phyloP scores from a whole-genome alignment of 228 moss, liverwort and hornwort genomes.

The Sphagnum fallax region DNA sequence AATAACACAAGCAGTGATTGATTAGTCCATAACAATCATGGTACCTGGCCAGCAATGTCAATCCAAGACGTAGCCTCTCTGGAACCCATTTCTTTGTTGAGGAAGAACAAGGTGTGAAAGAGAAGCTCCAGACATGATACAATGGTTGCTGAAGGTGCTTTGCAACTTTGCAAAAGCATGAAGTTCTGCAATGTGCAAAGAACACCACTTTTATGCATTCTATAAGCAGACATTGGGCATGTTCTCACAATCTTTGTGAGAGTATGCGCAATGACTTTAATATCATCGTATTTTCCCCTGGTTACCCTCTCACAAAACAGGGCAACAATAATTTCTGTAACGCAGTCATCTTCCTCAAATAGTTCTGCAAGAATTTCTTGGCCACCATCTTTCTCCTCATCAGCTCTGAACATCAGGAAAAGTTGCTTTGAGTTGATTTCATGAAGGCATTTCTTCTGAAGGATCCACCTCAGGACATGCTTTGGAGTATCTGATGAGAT shows the following conservation, averaged over 20 bases:
- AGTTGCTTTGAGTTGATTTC: constrained; percentile 43
- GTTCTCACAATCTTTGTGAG: constrained; percentile 39
- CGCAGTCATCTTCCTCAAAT: constrained; percentile 36
- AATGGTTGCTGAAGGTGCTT: constrained; percentile 27
- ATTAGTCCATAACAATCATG: no score
- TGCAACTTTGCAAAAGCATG: constrained; percentile 37
- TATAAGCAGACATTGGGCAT: constrained; percentile 29
- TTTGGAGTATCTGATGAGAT: constrained; percentile 36
- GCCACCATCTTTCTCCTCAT: constrained; percentile 1
- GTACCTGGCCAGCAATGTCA: constrained; percentile 61
- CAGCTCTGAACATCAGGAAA: constrained; percentile 31
- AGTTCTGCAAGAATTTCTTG: constrained; percentile 34
- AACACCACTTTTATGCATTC: constrained; percentile 35
- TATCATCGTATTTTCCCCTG: constrained; percentile 40
- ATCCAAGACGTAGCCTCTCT: constrained; percentile 54
- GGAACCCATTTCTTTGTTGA: constrained; percentile 26
- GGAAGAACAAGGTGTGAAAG: constrained; percentile 40
- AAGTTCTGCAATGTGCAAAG: constrained; percentile 50
- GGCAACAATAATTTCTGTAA: constrained; percentile 34
- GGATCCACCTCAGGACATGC: constrained; percentile 53
- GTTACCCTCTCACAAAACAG: constrained; percentile 49
- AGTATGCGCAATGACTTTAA: constrained; percentile 39
- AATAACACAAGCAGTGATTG: no score
- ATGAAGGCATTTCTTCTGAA: constrained; percentile 36
- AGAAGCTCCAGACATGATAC: constrained; percentile 61